These are phyloP conservation scores for Talaromyces sp. DNA, from an alignment of 2,329 filamentous ascomycete species.

Conservation along the genomic window DNA sequence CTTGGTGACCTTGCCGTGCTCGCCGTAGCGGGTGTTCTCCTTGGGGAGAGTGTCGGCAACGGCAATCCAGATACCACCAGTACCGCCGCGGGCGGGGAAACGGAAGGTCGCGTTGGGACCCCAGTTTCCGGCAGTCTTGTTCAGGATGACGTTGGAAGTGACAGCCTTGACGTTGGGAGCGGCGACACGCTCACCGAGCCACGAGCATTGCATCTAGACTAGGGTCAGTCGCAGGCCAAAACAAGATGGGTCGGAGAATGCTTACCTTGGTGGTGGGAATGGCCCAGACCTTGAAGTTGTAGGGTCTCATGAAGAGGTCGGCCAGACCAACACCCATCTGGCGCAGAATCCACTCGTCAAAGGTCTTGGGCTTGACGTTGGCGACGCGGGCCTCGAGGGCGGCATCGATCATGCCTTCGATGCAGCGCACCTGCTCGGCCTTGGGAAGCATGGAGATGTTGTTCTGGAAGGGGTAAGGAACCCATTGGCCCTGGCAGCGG, in stretches of 20 bases:
- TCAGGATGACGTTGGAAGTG: conserved; percentile 88
- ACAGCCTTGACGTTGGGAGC: conserved; percentile 92
- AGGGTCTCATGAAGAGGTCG: conserved; percentile 96
- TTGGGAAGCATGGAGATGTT: conserved; percentile 98
- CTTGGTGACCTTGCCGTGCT: conserved; percentile 76
- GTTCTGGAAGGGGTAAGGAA: conserved; percentile 99
- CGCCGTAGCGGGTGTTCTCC: conserved; percentile 87
- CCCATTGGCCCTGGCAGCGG: conserved; percentile 93
- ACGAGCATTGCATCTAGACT: conserved; percentile 90
- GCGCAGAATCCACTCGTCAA: conserved; percentile 96
- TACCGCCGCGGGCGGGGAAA: conserved; percentile 92
- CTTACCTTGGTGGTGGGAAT: conserved; percentile 92
- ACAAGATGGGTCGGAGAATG: not conserved
- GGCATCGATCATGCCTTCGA: conserved; percentile 94
- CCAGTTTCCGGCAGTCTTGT: conserved; percentile 96
- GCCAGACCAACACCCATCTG: conserved; percentile 87
- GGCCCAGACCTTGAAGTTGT: conserved; percentile 99
- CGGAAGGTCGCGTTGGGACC: conserved; percentile 97
- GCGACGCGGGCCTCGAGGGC: conserved; percentile 80
- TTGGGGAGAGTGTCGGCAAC: conserved; percentile 89
- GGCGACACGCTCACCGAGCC: conserved; percentile 97
- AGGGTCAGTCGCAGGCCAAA: not conserved
- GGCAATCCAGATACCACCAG: conserved; percentile 98
- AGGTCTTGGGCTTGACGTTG: conserved; percentile 89
- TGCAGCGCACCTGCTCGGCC: conserved; percentile 90